A percentile compares a stretch with the other conserved stretches of the same genome.
phyloP scores from a whole-genome alignment of 192 early-diverging fungal genomes.

The Mortierella hygrophila region DNA sequence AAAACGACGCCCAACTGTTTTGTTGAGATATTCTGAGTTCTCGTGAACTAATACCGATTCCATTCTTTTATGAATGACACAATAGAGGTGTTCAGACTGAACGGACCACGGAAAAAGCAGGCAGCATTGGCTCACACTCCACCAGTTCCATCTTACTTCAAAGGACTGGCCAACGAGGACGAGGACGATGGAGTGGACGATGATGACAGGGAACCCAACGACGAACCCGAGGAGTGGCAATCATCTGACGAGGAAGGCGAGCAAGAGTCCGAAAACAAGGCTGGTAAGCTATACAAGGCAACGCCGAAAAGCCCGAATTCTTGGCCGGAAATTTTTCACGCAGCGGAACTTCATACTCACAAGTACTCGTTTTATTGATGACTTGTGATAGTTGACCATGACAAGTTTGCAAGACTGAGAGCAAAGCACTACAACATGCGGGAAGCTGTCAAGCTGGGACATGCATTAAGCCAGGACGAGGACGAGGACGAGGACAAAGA shows the following conservation, averaged over 20 bases:
- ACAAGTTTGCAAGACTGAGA: slow-evolving; percentile 82
- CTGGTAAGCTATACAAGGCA: slow-evolving; percentile 1
- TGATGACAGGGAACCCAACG: slow-evolving; percentile 44
- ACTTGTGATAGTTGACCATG: slow-evolving; percentile 62
- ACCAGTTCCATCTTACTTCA: slow-evolving; percentile 64
- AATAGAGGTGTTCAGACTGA: slow-evolving; percentile 40
- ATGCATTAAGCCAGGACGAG: slow-evolving; percentile 59
- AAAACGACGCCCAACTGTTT: not conserved
- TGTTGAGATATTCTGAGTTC: not conserved
- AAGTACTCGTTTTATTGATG: slow-evolving; percentile 3
- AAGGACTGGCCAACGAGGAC: slow-evolving; percentile 55
- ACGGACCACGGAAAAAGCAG: slow-evolving; percentile 46
- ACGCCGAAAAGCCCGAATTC: not conserved
- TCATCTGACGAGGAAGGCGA: slow-evolving; percentile 72
- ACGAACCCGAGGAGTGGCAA: slow-evolving; percentile 65
- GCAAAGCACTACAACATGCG: slow-evolving; percentile 94
- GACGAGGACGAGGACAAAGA: slow-evolving; percentile 60
- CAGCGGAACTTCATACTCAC: not conserved
- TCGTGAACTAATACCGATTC: not conserved
- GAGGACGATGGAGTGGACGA: slow-evolving; percentile 56
- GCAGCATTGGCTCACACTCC: slow-evolving; percentile 63
- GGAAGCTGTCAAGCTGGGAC: slow-evolving; percentile 68
- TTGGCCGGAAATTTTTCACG: no score
- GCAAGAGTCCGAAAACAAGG: not conserved
- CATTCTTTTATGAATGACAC: not conserved